phyloP scores from a whole-genome alignment of 768 basidiomycete species.

The Myochromella boudieri region DNA sequence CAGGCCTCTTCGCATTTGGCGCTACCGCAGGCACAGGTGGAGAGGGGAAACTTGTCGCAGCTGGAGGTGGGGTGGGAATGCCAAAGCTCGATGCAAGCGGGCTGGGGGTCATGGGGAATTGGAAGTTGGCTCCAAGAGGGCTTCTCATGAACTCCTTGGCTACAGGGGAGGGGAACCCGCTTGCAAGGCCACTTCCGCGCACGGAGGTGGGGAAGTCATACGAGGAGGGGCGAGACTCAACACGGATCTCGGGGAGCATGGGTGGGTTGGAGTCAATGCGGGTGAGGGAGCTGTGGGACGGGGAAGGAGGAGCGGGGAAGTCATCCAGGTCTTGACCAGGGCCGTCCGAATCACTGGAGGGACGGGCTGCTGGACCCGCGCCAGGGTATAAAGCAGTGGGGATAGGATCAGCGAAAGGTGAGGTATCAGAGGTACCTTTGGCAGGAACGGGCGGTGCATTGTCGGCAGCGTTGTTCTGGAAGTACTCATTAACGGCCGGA shows the following conservation, averaged over 20 bases:
- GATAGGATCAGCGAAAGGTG: constrained; percentile 30
- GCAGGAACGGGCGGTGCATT: constrained; percentile 8
- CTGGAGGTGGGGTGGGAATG: constrained; percentile 12
- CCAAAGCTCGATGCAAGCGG: constrained; percentile 37
- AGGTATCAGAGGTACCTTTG: constrained; percentile 5
- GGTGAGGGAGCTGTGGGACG: constrained; percentile 31
- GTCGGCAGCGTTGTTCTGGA: constrained; percentile 7
- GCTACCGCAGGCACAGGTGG: constrained; percentile 11
- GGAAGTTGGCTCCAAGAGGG: constrained; percentile 23
- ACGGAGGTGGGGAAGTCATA: constrained; percentile 13
- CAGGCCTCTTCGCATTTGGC: constrained; percentile 15
- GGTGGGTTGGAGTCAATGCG: constrained; percentile 53
- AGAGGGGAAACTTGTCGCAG: constrained; percentile 5
- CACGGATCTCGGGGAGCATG: constrained; percentile 50
- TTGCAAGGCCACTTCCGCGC: constrained; percentile 13
- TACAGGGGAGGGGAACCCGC: constrained; percentile 12
- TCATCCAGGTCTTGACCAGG: constrained; percentile 27
- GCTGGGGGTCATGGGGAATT: constrained; percentile 39
- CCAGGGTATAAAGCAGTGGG: constrained; percentile 14
- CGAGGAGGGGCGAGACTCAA: constrained; percentile 35
- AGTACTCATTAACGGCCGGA: constrained; percentile 25
- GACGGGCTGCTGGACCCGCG: constrained; percentile 1
- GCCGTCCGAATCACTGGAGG: constrained; percentile 14
- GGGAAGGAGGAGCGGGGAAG: constrained; percentile 40
- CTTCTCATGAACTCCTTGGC: constrained; percentile 15